These are phyloP conservation scores for Shiraia sp. DNA, from an alignment of 2,329 filamentous ascomycete genomes.

Conservation along the genomic window DNA sequence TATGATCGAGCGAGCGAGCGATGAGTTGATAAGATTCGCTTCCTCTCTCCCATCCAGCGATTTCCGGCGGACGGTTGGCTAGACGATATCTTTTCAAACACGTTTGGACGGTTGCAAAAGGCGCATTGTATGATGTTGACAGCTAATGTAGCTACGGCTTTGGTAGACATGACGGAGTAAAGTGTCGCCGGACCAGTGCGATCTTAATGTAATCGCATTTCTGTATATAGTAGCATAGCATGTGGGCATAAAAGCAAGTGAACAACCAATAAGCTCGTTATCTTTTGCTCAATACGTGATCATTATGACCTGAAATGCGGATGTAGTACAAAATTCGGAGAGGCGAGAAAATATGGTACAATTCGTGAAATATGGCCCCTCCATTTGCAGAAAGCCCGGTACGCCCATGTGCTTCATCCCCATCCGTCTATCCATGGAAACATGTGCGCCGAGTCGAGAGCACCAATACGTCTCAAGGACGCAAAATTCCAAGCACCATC, in stretches of 20 bases:
- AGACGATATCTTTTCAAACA: slow-evolving; percentile 15
- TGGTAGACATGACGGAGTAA: slow-evolving; percentile 20
- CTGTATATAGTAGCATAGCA: slow-evolving; percentile 43
- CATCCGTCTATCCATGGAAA: slow-evolving; percentile 20
- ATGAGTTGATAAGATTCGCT: slow-evolving; percentile 21
- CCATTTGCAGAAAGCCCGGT: slow-evolving; percentile 18
- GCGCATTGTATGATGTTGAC: slow-evolving; percentile 22
- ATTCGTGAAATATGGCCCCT: slow-evolving; percentile 12
- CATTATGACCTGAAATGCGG: slow-evolving; percentile 1
- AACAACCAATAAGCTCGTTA: slow-evolving; percentile 3
- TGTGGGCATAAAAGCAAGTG: slow-evolving; percentile 16
- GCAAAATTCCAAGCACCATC: slow-evolving; percentile 4
- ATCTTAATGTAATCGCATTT: slow-evolving; percentile 20
- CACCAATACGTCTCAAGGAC: background rate
- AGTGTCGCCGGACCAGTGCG: slow-evolving; percentile 14
- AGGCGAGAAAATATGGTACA: slow-evolving; percentile 38
- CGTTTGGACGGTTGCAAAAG: slow-evolving; percentile 28
- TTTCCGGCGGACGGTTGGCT: slow-evolving; percentile 32
- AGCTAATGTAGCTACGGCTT: slow-evolving; percentile 23
- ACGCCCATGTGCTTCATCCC: slow-evolving; percentile 9
- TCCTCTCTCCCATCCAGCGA: slow-evolving; percentile 24
- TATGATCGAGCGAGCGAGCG: slow-evolving; percentile 28
- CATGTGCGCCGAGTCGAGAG: slow-evolving; percentile 10
- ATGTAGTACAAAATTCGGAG: slow-evolving; percentile 28
- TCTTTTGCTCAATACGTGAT: background rate